Conservation (phyloP, 176 grass and related monocot genomes). For the Eremochloa ophiuroides region DNA sequence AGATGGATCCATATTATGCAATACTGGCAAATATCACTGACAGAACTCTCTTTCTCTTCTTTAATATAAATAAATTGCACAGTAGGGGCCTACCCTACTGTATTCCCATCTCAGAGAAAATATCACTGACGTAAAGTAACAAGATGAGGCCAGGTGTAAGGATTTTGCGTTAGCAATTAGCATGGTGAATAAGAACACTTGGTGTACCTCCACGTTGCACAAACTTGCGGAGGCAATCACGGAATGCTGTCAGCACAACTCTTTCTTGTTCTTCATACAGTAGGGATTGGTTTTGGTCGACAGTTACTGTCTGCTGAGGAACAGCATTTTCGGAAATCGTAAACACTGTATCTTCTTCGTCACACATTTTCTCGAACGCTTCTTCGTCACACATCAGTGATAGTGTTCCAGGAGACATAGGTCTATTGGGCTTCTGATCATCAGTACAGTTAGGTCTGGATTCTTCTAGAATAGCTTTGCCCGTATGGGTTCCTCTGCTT, state of each 20-base stretch:
- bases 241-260: conserved; percentile 70
- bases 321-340: conserved; percentile 39
- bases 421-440: conserved; percentile 58
- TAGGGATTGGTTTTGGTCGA: conserved; percentile 51
- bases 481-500: conserved; percentile 40
- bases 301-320: conserved; percentile 17
- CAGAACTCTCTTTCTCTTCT: background rate
- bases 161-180: conserved; percentile 8
- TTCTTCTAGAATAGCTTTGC: conserved; percentile 43
- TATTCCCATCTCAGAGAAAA: background rate
- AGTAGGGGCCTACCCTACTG: background rate
- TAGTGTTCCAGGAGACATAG: conserved; percentile 90
- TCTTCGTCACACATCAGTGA: conserved; percentile 84
- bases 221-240: conserved; percentile 72
- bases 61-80: background rate
- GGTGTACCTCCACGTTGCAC: conserved; percentile 67
- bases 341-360: conserved; percentile 76
- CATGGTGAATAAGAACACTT: conserved; percentile 13
- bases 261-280: conserved; percentile 82
- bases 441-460: conserved; percentile 42
- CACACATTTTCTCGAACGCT: conserved; percentile 40
- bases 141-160: background rate
- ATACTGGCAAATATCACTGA: background rate
- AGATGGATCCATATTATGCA: background rate
- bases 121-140: background rate